Base-by-base conservation (phyloP, 352 stramenopile genomes). In the Phytophthora meadii region DNA sequence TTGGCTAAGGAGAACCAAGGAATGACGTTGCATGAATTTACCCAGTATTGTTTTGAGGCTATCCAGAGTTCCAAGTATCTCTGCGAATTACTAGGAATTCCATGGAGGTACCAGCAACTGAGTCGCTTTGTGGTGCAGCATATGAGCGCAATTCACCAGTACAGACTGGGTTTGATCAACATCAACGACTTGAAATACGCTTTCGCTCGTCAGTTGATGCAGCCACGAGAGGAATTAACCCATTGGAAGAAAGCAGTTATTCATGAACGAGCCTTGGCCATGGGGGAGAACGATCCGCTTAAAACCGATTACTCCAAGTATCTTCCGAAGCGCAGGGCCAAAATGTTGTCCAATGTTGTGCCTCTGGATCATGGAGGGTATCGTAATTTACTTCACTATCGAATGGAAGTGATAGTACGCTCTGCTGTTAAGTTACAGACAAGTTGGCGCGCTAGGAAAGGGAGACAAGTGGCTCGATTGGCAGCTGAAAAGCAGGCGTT, bases 271-370 rank as follows among this genome's bases (percentile, higher is more conserved):
- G 92, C 93, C 1, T 64, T 98, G 5, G 83, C 89, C 0, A 97
- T 97, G 86, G 93, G 93, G 11, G 83, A 93, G 46, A 96, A 97
- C 53, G 93, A 98, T 42, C 89, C 92, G 0, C 67, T 97, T 10
- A 98, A 98, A 70, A 87, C 90, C 1, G 90, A 98, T 63, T 98
- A 98, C 65, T 94, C 87, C 10, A 95, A 93, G 64, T 98, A 98
- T 37, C 61, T 98, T 1, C 79, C 78, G 14, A 90, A 89, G 53
- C 77, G 87, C 4, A 70, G 79, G 39, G 69, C 74, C 1, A 90
- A 89, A 46, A 42, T 93, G 17, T 57, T 95, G 8, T 97, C 87
- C 4, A 94, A 95, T 40, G 90, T 97, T 3, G 84, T 97, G 7
- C 89, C 90, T 7, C 67, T 98, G 25, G 82, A 95, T 60, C 92